Evolutionary conservation across 2,329 filamentous ascomycete genomes (phyloP).

Genomic region (Coniosporium tulheliwenetii): DNA sequence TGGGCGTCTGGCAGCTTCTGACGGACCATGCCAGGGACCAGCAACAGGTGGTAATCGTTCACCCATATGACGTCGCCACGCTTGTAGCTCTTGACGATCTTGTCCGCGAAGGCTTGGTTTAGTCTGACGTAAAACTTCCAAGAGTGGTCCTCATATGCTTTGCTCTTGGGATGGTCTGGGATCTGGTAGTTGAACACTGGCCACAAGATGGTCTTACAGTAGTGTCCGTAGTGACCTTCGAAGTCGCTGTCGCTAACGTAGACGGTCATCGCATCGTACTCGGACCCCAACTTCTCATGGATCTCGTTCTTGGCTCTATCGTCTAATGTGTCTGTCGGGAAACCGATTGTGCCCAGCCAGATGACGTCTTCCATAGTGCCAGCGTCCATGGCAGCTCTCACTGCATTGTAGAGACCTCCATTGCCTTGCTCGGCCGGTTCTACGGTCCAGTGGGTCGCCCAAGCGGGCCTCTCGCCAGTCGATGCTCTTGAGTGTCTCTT

Average conservation of each 20-base stretch:
- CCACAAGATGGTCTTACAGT: conserved; percentile 96
- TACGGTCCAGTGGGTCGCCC: conserved; percentile 67
- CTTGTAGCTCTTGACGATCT: conserved; percentile 84
- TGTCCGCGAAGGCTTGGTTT: conserved; percentile 85
- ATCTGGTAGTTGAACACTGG: conserved; percentile 98
- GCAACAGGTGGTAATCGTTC: conserved; percentile 84
- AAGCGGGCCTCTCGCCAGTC: conserved; percentile 33
- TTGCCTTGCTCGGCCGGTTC: conserved; percentile 83
- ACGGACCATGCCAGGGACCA: conserved; percentile 80
- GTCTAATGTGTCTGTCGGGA: conserved; percentile 77
- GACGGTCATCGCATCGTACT: conserved; percentile 70
- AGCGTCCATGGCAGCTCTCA: conserved; percentile 58
- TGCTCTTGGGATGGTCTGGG: conserved; percentile 94
- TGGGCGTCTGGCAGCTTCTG: conserved; percentile 83
- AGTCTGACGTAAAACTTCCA: conserved; percentile 90
- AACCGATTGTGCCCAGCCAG: conserved; percentile 88
- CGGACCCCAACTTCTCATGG: conserved; percentile 61
- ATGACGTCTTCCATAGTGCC: conserved; percentile 58
- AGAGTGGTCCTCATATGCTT: conserved; percentile 92
- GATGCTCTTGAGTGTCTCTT: conserved; percentile 9
- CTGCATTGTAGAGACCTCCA: conserved; percentile 77
- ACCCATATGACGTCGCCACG: conserved; percentile 86
- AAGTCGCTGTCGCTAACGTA: conserved; percentile 85
- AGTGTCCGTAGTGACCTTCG: conserved; percentile 86
- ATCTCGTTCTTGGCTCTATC: conserved; percentile 70